These are phyloP conservation scores for Zoysia japonica DNA, from an alignment of 176 grass and related monocot species.

Conservation along the genomic window DNA sequence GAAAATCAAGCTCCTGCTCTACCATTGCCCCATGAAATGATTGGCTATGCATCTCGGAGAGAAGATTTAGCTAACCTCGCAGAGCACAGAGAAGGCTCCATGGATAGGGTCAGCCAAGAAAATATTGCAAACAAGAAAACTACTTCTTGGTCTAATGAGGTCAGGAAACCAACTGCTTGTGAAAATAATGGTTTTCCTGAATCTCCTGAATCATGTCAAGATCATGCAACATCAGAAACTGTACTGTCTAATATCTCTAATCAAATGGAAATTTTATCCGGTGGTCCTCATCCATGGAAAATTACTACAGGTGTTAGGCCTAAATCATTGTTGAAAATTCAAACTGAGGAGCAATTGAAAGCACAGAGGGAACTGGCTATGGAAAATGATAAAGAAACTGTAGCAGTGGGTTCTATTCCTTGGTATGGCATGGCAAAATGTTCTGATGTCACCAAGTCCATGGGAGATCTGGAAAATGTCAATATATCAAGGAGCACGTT, in stretches of 20 bases:
- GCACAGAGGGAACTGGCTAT: constrained; percentile 50
- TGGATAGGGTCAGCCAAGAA: constrained; percentile 16
- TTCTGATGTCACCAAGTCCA: constrained; percentile 29
- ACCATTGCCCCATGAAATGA: constrained; percentile 58
- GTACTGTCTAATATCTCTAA: constrained; percentile 35
- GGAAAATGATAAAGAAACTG: constrained; percentile 31
- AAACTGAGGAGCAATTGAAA: constrained; percentile 76
- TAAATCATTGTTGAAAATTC: constrained; percentile 85
- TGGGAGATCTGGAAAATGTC: constrained; percentile 30
- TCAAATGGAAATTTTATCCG: constrained; percentile 42
- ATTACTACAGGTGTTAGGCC: constrained; percentile 53
- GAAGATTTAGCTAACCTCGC: constrained; percentile 34
- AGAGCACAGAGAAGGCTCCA: constrained; percentile 34
- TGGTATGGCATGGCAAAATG: constrained; percentile 49
- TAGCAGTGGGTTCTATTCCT: constrained; percentile 44
- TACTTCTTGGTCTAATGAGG: constrained; percentile 32
- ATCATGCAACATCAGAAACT: constrained; percentile 24
- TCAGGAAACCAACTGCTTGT: constrained; percentile 15
- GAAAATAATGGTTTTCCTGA: constrained; percentile 24
- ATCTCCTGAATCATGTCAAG: constrained; percentile 28
- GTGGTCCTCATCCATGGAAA: constrained; percentile 69
- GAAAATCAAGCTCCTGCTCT: constrained; percentile 39
- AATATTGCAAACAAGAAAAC: constrained; percentile 24
- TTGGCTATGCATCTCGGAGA: constrained; percentile 42
- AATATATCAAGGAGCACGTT: constrained; percentile 52